Percentiles rank a stretch among this genome's conserved stretches.
phyloP scores from a whole-genome alignment of 2,329 filamentous ascomycete species.

The Trichophyton schoenleinii region DNA sequence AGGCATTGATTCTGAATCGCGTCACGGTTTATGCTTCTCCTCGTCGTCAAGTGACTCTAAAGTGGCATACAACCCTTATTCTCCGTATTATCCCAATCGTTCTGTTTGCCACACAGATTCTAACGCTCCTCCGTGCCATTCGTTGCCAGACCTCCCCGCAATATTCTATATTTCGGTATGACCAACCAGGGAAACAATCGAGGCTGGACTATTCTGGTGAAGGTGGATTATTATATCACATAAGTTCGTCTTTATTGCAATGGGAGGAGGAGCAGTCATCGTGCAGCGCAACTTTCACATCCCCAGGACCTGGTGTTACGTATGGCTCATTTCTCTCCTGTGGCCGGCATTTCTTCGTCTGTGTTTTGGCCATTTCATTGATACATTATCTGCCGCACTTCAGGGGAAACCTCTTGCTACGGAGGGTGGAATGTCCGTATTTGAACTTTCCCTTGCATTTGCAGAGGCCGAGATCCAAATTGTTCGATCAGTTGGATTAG shows the following conservation, averaged over 20 bases:
- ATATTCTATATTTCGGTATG: constrained; percentile 58
- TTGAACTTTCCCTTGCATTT: constrained; percentile 91
- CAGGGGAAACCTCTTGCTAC: constrained; percentile 68
- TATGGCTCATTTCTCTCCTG: constrained; percentile 62
- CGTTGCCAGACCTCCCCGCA: constrained; percentile 79
- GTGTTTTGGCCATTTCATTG: constrained; percentile 69
- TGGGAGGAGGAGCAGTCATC: constrained; percentile 62
- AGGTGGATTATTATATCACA: constrained; percentile 55
- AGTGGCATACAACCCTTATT: constrained; percentile 57
- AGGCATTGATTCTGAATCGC: constrained; percentile 76
- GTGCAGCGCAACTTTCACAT: constrained; percentile 65
- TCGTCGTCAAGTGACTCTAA: constrained; percentile 62
- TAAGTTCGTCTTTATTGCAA: constrained; percentile 60
- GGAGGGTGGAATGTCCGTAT: constrained; percentile 90
- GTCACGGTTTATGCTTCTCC: constrained; percentile 90
- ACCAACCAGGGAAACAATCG: constrained; percentile 50
- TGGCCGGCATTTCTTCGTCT: constrained; percentile 42
- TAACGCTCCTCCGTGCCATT: constrained; percentile 65
- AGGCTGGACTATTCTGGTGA: constrained; percentile 58
- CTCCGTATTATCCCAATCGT: constrained; percentile 60
- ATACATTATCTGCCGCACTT: constrained; percentile 75
- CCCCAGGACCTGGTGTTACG: constrained; percentile 45
- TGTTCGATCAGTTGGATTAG: constrained; percentile 63
- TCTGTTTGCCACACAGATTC: constrained; percentile 56
- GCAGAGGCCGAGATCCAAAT: constrained; percentile 88